Percentiles rank a stretch among this genome's conserved stretches.
These are phyloP conservation scores for Backusella sp. DNA, from an alignment of 192 early-diverging fungal genomes.

Conservation along the genomic window DNA sequence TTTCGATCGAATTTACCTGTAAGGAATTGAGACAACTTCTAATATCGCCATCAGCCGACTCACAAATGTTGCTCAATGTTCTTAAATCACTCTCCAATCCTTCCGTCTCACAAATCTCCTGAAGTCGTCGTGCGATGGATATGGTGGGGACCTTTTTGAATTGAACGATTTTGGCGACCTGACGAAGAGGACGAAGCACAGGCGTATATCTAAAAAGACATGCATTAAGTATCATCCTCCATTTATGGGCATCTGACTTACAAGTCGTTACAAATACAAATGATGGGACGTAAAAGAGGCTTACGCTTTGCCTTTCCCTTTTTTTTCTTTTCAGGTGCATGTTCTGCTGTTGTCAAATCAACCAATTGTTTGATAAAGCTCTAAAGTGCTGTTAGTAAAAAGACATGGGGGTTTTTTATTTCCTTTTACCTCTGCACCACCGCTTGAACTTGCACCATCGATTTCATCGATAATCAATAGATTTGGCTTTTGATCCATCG, in stretches of 20 bases:
- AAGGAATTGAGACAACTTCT: conserved; percentile 86
- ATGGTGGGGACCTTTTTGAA: conserved; percentile 66
- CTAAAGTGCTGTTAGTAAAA: no score
- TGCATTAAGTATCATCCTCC: no score
- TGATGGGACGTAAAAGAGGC: conserved; percentile 85
- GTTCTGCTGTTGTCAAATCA: conserved; percentile 51
- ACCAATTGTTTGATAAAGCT: conserved; percentile 84
- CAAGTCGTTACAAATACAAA: conserved; percentile 98
- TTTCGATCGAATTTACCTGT: conserved; percentile 48
- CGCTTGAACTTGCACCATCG: conserved; percentile 79
- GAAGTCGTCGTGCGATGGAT: conserved; percentile 71
- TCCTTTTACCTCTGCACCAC: conserved; percentile 70
- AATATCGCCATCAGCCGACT: conserved; percentile 84
- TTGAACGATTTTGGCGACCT: conserved; percentile 69
- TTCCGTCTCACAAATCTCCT: conserved; percentile 79
- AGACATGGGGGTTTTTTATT: no score
- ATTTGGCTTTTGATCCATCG: conserved; percentile 63
- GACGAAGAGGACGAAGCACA: conserved; percentile 79
- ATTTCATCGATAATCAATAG: conserved; percentile 95
- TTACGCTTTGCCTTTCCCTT: conserved; percentile 34
- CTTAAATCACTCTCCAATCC: conserved; percentile 71
- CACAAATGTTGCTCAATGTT: conserved; percentile 71
- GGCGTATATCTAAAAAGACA: conserved; percentile 89
- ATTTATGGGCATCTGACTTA: no score
- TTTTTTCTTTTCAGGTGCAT: conserved; percentile 12